Evolutionary conservation across 1,284 basidiomycete species (phyloP), one percentile per base, ranked within the genome.

Genomic region (Mrakiaceae sp.): DNA sequence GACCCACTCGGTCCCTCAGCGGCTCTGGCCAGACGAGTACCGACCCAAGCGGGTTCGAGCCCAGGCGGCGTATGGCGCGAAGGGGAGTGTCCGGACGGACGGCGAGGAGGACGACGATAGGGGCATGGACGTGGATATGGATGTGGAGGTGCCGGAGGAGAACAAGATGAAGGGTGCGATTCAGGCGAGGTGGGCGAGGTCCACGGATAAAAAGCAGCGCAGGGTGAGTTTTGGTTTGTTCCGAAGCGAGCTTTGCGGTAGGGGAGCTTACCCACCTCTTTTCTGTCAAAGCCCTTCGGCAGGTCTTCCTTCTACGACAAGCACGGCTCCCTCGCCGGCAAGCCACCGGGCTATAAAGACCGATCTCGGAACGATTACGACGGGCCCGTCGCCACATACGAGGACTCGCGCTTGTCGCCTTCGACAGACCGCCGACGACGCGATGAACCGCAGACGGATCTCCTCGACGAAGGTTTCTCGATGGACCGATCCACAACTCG

Each of bases 11-110:
- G 62, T 63, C 12, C 62, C 62, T 3, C 7, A 39, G 5, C 48
- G 27, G 39, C 62, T 63, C 40, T 63, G 62, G 62, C 62, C 62
- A 48, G 53, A 12, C 12, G 62, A 63, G 47, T 61, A 52, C 43
- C 27, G 27, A 27, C 27, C 27, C 27, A 27, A 27, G 27, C 27
- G 27, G 27, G 27, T 27, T 27, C 27, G 27, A 27, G 27, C 27
- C 27, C 27, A 27, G 27, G 27, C 27, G 27, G 27, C 27, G 27
- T 27, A 27, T 27, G 27, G 27, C 27, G 27, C 27, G 27, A 53
- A 53, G n/a, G 11, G 39, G 52, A 9, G 16, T 8, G 39, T 8
- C 14, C 52, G 47, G 51, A 27, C 44, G 48, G n/a, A 27, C 43
- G 60, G 51, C 12, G 58, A 60, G 61, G 27, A 16, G 9, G n/a